These are phyloP conservation scores for Termitomyces sp. DNA, from an alignment of 768 basidiomycete genomes.

Conservation along the genomic window DNA sequence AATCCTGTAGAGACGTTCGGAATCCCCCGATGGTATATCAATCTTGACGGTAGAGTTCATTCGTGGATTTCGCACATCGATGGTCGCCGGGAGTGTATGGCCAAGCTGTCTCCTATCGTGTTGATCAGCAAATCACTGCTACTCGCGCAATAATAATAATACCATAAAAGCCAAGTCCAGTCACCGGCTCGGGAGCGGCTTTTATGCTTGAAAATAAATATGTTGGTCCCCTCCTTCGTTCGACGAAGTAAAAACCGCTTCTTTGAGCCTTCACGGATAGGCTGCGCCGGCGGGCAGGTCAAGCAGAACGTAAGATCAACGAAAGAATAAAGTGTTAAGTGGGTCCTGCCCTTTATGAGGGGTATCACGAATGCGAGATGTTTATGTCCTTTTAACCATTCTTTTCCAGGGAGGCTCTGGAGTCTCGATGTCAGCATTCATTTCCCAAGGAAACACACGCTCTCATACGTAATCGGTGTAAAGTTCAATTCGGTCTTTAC, in stretches of 20 bases:
- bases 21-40: constrained; percentile 53
- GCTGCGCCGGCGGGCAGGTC: constrained; percentile 54
- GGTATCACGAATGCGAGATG: constrained; percentile 79
- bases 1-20: constrained; percentile 37
- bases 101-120: constrained; percentile 63
- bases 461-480: constrained; percentile 77
- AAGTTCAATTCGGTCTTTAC: constrained; percentile 71
- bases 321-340: constrained; percentile 83
- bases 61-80: constrained; percentile 71
- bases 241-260: constrained; percentile 46
- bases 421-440: constrained; percentile 9
- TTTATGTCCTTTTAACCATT: constrained; percentile 68
- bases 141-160: not conserved
- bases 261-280: constrained; percentile 32
- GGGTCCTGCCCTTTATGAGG: constrained; percentile 55
- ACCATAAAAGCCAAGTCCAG: constrained; percentile 92
- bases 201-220: constrained; percentile 84
- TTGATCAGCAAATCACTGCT: not conserved
- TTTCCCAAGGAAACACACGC: not conserved
- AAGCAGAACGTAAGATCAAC: constrained; percentile 83
- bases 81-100: constrained; percentile 59
- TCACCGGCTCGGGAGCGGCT: constrained; percentile 76
- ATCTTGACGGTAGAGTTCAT: constrained; percentile 67
- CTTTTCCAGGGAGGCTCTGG: constrained; percentile 63
- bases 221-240: constrained; percentile 65